Evolutionary conservation across 2,329 filamentous ascomycete genomes (phyloP), one percentile per base, ranked within the genome.

Genomic region (Colletotrichum sp.): DNA sequence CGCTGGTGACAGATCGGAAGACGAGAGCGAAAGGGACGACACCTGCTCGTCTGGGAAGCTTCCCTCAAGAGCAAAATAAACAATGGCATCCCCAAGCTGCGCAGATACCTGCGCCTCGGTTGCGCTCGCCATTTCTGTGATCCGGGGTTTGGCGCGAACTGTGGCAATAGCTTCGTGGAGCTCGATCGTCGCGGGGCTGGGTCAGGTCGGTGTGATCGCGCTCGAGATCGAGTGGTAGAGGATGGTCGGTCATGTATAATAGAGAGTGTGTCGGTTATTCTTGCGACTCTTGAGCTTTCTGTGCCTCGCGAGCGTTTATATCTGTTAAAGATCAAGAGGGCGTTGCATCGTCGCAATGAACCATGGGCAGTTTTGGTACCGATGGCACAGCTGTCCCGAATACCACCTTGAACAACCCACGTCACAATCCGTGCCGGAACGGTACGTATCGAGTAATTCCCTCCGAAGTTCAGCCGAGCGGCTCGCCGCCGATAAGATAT

Each of bases 41-140:
- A 83, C 76, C 43, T 85, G 78, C 24, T 85, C 83, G 36, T 78
- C 77, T n/a, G 85, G 85, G 63, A 87, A 87, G 38, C 77, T 78
- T 2, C 83, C 83, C 13, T 86, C 81, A 18, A 85, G 77, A 4
- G 84, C 79, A 76, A 87, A 87, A 8, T 80, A 78, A 12, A 86
- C 79, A 29, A 87, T 81, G 33, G 84, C 84, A 59, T 85, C 78
- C 77, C 84, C 83, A 6, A 87, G 79, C 71, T 80, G 79, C 65
- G 63, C 36, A 4, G 74, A 24, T 3, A 65, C 51, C n/a, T 79
- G 76, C 8, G 83, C 31, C 5, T 80, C 81, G 21, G 79, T 75
- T 9, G 78, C 69, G 16, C 80, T 63, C 70, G 82, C 78, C 83
- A 86, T 83, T 77, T 73, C 24, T 12, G 27, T 3, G 38, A 21